Evolutionary conservation across 306 rosid species (phyloP).

Genomic region (Hippophae gyantsensis): DNA sequence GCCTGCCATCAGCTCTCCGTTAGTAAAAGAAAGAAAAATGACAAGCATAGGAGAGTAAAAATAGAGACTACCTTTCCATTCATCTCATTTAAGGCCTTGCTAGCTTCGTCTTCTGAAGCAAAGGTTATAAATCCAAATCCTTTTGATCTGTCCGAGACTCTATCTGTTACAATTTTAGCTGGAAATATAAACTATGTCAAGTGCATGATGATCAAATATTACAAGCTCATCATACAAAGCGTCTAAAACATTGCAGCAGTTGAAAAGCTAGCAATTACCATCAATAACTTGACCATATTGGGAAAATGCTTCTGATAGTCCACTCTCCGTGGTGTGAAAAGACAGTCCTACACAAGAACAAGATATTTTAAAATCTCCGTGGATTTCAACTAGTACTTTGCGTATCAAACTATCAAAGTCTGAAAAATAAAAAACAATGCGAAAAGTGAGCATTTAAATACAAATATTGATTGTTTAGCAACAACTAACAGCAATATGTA

Average conservation of each 20-base stretch:
- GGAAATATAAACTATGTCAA: conserved; percentile 21
- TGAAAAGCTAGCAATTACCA: conserved; percentile 31
- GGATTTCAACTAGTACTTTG: no score
- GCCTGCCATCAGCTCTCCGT: conserved; percentile 34
- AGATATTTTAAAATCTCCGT: not conserved
- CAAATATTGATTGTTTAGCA: no score
- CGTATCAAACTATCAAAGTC: no score
- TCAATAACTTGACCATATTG: conserved; percentile 76
- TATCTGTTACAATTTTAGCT: conserved; percentile 73
- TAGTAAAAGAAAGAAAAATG: not conserved
- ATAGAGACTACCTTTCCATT: conserved; percentile 55
- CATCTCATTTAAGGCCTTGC: conserved; percentile 62
- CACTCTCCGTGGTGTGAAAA: conserved; percentile 52
- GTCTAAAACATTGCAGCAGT: conserved; percentile 5
- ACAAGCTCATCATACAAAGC: not conserved
- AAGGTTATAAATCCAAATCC: conserved; percentile 89
- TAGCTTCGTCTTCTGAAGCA: conserved; percentile 78
- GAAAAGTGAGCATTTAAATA: no score
- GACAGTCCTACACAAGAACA: conserved; percentile 50
- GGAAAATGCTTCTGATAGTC: conserved; percentile 71
- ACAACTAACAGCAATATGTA: no score
- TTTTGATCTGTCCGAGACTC: conserved; percentile 64
- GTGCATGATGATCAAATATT: not conserved
- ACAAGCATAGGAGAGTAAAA: not conserved
- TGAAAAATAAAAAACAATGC: no score